Conservation (phyloP, 177 flowering plant genomes). For the Vitis hybrid region DNA sequence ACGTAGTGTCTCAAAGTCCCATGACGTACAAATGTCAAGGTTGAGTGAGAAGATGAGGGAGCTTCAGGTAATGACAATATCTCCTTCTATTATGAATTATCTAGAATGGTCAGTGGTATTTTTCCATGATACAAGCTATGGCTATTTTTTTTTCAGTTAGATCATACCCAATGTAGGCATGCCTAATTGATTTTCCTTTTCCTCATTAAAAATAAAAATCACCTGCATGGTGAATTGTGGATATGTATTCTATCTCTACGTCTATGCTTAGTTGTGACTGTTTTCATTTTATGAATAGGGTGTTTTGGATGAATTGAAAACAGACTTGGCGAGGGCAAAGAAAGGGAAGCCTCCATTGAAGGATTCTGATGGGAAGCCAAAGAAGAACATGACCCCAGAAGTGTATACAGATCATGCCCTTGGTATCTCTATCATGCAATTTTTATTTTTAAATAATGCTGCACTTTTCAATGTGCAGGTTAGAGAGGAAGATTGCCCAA, state of each 20-base stretch:
- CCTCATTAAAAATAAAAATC: too few species aligned
- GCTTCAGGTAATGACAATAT: slow-evolving; percentile 52
- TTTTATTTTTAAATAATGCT: neutral
- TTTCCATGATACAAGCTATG: neutral
- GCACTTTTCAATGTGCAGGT: slow-evolving; percentile 35
- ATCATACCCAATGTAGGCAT: too few species aligned
- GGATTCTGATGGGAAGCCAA: slow-evolving; percentile 72
- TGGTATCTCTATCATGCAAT: neutral
- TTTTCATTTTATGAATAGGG: slow-evolving; percentile 36
- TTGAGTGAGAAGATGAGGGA: slow-evolving; percentile 74
- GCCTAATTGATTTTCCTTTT: too few species aligned
- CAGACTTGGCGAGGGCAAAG: slow-evolving; percentile 76
- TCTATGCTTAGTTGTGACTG: neutral
- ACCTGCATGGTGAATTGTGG: too few species aligned
- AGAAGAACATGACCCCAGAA: slow-evolving; percentile 81
- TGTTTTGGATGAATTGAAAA: slow-evolving; percentile 54
- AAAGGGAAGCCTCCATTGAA: slow-evolving; percentile 94
- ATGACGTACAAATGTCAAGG: slow-evolving; percentile 65
- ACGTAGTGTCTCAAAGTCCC: slow-evolving; percentile 84
- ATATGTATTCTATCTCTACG: too few species aligned
- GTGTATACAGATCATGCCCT: slow-evolving; percentile 43
- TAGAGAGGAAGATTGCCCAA: slow-evolving; percentile 76
- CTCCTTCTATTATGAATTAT: neutral
- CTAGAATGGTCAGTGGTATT: neutral
- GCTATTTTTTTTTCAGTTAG: too few species aligned